These are phyloP conservation scores for Calonectria henricotiae DNA, from an alignment of 2,329 filamentous ascomycete species.

Conservation along the genomic window DNA sequence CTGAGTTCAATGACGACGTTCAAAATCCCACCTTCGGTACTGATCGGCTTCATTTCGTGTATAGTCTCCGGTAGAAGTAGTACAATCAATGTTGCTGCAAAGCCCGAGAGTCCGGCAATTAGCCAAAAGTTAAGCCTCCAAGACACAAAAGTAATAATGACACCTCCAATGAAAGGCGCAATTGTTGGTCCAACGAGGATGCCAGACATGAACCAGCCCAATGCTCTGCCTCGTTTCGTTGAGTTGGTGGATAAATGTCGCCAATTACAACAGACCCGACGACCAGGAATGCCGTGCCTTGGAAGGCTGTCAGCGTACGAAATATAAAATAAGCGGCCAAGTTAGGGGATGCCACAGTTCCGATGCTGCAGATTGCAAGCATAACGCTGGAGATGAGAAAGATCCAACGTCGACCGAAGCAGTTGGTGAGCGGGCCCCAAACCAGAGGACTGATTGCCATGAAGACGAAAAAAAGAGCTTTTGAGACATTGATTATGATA, in stretches of 20 bases:
- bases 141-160: constrained; percentile 77
- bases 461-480: constrained; percentile 80
- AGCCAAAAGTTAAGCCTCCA: constrained; percentile 83
- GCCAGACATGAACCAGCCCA: constrained; percentile 78
- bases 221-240: constrained; percentile 78
- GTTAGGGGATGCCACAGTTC: constrained; percentile 78
- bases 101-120: constrained; percentile 74
- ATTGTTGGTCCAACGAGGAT: constrained; percentile 78
- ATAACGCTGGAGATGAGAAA: constrained; percentile 57
- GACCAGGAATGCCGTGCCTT: constrained; percentile 79
- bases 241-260: constrained; percentile 73
- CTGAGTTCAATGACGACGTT: constrained; percentile 9
- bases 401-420: constrained; percentile 68
- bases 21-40: constrained; percentile 11
- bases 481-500: constrained; percentile 73
- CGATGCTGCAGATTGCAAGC: constrained; percentile 77
- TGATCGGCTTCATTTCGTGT: constrained; percentile 56
- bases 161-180: constrained; percentile 77
- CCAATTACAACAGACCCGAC: constrained; percentile 76
- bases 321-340: constrained; percentile 78
- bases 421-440: constrained; percentile 77
- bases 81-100: constrained; percentile 70
- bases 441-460: constrained; percentile 79
- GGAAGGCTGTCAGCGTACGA: constrained; percentile 79
- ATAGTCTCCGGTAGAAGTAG: constrained; percentile 80